phyloP scores from a whole-genome alignment of 768 basidiomycete genomes.

The Jaapia argillacea region DNA sequence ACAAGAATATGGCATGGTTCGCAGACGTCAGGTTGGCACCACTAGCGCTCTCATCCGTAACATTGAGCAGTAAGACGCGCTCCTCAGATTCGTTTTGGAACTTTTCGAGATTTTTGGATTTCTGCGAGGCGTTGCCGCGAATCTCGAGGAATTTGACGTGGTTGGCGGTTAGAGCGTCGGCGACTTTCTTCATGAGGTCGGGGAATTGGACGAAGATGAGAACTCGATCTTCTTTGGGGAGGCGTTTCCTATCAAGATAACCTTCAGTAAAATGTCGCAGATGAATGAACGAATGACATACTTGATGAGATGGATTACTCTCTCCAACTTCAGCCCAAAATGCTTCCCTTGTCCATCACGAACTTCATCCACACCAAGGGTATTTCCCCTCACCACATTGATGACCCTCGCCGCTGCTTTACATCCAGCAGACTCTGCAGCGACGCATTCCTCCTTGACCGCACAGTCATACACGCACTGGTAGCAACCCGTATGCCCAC shows the following conservation, averaged over 20 bases:
- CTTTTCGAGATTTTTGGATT: slow-evolving; percentile 73
- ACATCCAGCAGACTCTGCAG: slow-evolving; percentile 58
- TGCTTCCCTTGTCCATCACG: slow-evolving; percentile 67
- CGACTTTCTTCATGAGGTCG: slow-evolving; percentile 87
- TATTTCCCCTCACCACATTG: slow-evolving; percentile 75
- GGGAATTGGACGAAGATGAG: slow-evolving; percentile 95
- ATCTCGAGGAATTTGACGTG: slow-evolving; percentile 74
- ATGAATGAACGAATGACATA: slow-evolving; percentile 25
- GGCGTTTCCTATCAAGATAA: slow-evolving; percentile 37
- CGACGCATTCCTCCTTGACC: slow-evolving; percentile 73
- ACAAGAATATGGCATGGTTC: slow-evolving; percentile 92
- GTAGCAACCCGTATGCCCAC: slow-evolving; percentile 82
- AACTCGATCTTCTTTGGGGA: slow-evolving; percentile 71
- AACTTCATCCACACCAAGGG: slow-evolving; percentile 71
- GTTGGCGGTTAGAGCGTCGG: slow-evolving; percentile 65
- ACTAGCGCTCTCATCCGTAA: slow-evolving; percentile 93
- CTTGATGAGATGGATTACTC: slow-evolving; percentile 69
- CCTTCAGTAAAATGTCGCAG: background rate
- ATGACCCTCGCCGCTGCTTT: slow-evolving; percentile 71
- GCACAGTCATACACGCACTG: slow-evolving; percentile 66
- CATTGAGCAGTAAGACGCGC: slow-evolving; percentile 77
- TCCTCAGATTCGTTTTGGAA: slow-evolving; percentile 79
- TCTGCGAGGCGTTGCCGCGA: slow-evolving; percentile 62
- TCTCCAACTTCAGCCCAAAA: slow-evolving; percentile 77
- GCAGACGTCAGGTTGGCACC: slow-evolving; percentile 89